A percentile compares a stretch with the other conserved stretches of the same genome.
Evolutionary conservation across 805 yeast genomes (phyloP).

Genomic region (Sugiyamaella qingdaonensis): DNA sequence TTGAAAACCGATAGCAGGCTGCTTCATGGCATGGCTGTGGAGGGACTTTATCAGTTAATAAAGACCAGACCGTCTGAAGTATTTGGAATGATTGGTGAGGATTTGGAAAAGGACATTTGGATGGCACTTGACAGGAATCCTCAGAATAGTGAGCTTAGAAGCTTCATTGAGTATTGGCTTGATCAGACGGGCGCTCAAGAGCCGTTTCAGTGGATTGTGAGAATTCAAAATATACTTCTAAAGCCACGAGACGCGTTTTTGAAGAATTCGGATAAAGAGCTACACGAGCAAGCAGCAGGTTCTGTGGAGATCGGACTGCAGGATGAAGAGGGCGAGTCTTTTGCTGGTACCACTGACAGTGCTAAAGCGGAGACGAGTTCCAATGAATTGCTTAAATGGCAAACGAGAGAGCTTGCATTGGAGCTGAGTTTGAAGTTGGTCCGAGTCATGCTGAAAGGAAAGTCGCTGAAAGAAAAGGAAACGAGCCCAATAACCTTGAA

Average conservation of each 20-base stretch:
- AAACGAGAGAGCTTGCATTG: conserved; percentile 37
- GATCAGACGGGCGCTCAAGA: conserved; percentile 44
- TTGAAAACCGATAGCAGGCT: conserved; percentile 17
- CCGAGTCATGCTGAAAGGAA: conserved; percentile 19
- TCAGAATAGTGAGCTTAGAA: conserved; percentile 40
- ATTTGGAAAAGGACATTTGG: conserved; percentile 58
- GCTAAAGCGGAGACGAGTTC: conserved; percentile 13
- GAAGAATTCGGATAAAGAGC: conserved; percentile 20
- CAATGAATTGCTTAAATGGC: conserved; percentile 41
- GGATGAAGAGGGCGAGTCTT: conserved; percentile 45
- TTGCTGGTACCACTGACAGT: conserved; percentile 25
- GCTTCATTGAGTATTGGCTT: conserved; percentile 57
- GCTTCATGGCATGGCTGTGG: conserved; percentile 42
- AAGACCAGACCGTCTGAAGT: conserved; percentile 48
- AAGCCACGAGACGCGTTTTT: conserved; percentile 41
- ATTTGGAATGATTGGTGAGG: conserved; percentile 38
- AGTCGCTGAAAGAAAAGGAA: conserved; percentile 21
- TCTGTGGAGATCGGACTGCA: conserved; percentile 21
- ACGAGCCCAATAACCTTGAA: conserved; percentile 24
- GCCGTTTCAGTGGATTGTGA: conserved; percentile 51
- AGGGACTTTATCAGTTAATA: conserved; percentile 55
- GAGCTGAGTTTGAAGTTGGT: conserved; percentile 32
- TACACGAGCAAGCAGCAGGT: conserved; percentile 26
- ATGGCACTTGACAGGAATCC: conserved; percentile 47
- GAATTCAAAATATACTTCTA: conserved; percentile 44